Evolutionary conservation across 169 alveolate species (phyloP).

Genomic region (Cryptosporidium bovis): DNA sequence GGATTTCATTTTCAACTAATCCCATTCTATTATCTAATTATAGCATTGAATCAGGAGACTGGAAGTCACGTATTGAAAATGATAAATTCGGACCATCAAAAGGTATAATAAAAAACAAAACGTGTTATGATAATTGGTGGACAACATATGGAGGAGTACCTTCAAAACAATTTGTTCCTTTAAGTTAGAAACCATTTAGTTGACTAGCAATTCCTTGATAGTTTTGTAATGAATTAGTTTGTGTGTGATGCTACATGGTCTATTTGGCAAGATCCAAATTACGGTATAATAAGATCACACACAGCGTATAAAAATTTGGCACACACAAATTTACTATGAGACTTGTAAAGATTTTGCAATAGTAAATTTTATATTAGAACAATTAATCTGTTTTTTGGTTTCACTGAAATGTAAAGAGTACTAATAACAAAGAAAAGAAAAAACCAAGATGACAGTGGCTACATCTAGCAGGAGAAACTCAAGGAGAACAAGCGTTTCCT

Average conservation of each 20-base stretch:
- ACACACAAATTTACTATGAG: slow-evolving; percentile 25
- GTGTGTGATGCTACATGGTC: background rate
- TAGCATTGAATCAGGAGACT: slow-evolving; percentile 17
- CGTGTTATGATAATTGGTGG: slow-evolving; percentile 57
- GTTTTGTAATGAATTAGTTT: background rate
- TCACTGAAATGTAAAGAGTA: background rate
- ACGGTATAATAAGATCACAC: slow-evolving; percentile 52
- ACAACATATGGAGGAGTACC: slow-evolving; percentile 53
- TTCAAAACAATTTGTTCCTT: slow-evolving; percentile 43
- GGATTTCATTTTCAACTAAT: background rate
- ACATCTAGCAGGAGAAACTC: slow-evolving; percentile 58
- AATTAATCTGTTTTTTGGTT: background rate
- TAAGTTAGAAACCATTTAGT: background rate
- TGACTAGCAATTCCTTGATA: background rate
- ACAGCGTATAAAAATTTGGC: slow-evolving; percentile 57
- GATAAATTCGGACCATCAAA: slow-evolving; percentile 15
- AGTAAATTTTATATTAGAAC: background rate
- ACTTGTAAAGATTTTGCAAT: background rate
- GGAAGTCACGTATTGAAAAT: slow-evolving; percentile 24
- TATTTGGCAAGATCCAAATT: background rate
- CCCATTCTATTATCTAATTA: background rate
- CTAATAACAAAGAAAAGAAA: too few relatives aligned
- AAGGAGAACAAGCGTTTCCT: slow-evolving; percentile 51
- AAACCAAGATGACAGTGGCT: slow-evolving; percentile 24
- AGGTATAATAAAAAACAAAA: slow-evolving; percentile 18